A percentile compares a stretch with the other conserved stretches of the same genome.
Conservation (phyloP, 139 green algal genomes). For the Coelastrella sp. region DNA sequence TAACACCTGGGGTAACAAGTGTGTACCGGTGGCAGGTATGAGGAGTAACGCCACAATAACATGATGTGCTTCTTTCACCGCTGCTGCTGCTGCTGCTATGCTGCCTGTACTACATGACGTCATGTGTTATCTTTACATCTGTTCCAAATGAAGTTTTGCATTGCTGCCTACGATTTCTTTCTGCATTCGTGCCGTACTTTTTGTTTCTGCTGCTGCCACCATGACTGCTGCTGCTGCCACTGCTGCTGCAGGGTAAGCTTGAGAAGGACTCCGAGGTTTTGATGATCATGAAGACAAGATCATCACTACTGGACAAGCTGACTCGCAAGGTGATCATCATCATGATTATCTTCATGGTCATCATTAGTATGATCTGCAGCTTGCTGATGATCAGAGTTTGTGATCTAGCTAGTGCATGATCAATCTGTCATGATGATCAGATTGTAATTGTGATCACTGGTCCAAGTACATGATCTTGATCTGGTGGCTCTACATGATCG, state of each 20-base stretch:
- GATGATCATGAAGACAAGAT: constrained; percentile 85
- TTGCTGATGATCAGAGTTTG: no score
- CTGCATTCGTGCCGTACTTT: background rate
- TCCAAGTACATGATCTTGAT: no score
- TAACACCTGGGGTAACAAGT: constrained; percentile 81
- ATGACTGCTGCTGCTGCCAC: constrained; percentile 13
- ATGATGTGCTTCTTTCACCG: background rate
- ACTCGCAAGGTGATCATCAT: constrained; percentile 43
- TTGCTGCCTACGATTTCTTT: background rate
- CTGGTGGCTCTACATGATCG: no score
- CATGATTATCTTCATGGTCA: no score
- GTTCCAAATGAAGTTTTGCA: background rate
- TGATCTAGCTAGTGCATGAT: no score
- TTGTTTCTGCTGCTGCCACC: background rate
- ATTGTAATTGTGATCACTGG: no score
- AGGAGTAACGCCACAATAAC: no score
- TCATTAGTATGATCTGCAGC: no score
- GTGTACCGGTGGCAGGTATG: constrained; percentile 85
- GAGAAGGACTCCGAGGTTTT: constrained; percentile 78
- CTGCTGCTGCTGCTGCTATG: background rate
- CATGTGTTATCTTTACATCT: no score
- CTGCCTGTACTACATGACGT: no score
- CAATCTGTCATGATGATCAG: no score
- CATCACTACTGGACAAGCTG: constrained; percentile 22
- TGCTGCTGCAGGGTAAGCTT: constrained; percentile 49